These are phyloP conservation scores for Kodamaea hsintzibuensis DNA, from an alignment of 805 yeast species.

Conservation along the genomic window DNA sequence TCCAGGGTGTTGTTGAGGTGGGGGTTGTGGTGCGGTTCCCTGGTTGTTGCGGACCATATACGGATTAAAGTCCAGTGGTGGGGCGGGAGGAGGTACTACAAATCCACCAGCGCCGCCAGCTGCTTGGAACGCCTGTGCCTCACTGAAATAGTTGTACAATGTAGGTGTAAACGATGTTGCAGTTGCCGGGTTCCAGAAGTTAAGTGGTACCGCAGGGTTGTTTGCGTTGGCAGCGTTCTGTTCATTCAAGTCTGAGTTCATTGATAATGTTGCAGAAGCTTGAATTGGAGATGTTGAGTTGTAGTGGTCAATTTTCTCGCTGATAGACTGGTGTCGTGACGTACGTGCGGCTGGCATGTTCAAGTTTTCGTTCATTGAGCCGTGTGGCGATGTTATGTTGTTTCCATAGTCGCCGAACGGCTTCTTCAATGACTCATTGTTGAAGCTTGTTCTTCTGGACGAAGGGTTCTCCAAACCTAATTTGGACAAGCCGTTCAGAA, in stretches of 20 bases:
- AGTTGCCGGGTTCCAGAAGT: slow-evolving; percentile 68
- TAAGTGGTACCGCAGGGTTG: slow-evolving; percentile 21
- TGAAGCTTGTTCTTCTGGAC: slow-evolving; percentile 58
- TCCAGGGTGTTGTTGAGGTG: not conserved
- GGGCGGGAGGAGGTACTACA: slow-evolving; percentile 21
- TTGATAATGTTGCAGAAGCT: slow-evolving; percentile 38
- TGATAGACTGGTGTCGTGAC: slow-evolving; percentile 52
- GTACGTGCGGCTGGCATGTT: slow-evolving; percentile 36
- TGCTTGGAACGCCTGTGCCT: slow-evolving; percentile 14
- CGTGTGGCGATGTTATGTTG: slow-evolving; percentile 32
- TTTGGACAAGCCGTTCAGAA: slow-evolving; percentile 42
- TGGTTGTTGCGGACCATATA: slow-evolving; percentile 14
- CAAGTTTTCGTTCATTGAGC: slow-evolving; percentile 45
- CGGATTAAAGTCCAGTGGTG: slow-evolving; percentile 28
- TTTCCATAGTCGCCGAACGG: slow-evolving; percentile 19
- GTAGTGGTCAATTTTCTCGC: slow-evolving; percentile 65
- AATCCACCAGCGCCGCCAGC: slow-evolving; percentile 4
- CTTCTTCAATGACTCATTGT: slow-evolving; percentile 24
- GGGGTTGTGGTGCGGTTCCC: not conserved
- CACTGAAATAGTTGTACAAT: slow-evolving; percentile 29
- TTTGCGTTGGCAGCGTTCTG: slow-evolving; percentile 14
- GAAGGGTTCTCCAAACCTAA: slow-evolving; percentile 31
- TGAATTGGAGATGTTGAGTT: slow-evolving; percentile 46
- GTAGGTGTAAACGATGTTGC: slow-evolving; percentile 60
- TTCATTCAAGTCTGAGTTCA: slow-evolving; percentile 27